phyloP scores from a whole-genome alignment of 2,329 filamentous ascomycete genomes.

The Ascochyta fabae region DNA sequence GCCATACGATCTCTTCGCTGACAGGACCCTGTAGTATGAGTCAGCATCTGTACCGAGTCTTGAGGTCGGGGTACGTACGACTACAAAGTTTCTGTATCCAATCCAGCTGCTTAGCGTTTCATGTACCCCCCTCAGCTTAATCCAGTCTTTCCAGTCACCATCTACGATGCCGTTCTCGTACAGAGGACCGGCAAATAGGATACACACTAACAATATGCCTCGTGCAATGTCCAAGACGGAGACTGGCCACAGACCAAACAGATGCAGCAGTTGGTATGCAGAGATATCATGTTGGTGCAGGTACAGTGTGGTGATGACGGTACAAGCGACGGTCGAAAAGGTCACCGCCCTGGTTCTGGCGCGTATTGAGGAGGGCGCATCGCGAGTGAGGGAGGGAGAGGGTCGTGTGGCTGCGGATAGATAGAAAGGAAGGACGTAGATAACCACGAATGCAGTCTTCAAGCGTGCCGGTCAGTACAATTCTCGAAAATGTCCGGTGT shows the following conservation, averaged over 20 bases:
- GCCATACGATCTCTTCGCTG: constrained; percentile 94
- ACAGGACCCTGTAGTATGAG: constrained; percentile 66
- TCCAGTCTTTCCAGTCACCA: constrained; percentile 70
- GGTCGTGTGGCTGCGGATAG: constrained; percentile 79
- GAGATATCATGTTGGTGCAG: constrained; percentile 63
- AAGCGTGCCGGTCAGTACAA: constrained; percentile 29
- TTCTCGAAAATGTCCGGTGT: constrained; percentile 17
- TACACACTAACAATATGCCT: constrained; percentile 72
- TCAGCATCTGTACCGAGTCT: constrained; percentile 9
- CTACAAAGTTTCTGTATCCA: constrained; percentile 84
- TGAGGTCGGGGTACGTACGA: constrained; percentile 61
- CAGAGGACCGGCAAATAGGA: constrained; percentile 84
- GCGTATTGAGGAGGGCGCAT: constrained; percentile 88
- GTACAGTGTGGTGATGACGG: constrained; percentile 69
- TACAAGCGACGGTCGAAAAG: constrained; percentile 73
- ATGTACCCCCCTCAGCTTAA: constrained; percentile 62
- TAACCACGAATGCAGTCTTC: constrained; percentile 78
- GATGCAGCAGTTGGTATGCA: constrained; percentile 63
- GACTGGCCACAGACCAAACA: constrained; percentile 83
- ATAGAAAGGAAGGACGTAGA: constrained; percentile 94
- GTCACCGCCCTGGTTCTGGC: constrained; percentile 83
- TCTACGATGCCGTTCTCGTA: constrained; percentile 81
- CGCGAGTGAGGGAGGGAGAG: constrained; percentile 77
- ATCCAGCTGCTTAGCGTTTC: constrained; percentile 73
- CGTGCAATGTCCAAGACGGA: constrained; percentile 68